phyloP scores from a whole-genome alignment of 352 stramenopile genomes.

The Achlya hypogyna region DNA sequence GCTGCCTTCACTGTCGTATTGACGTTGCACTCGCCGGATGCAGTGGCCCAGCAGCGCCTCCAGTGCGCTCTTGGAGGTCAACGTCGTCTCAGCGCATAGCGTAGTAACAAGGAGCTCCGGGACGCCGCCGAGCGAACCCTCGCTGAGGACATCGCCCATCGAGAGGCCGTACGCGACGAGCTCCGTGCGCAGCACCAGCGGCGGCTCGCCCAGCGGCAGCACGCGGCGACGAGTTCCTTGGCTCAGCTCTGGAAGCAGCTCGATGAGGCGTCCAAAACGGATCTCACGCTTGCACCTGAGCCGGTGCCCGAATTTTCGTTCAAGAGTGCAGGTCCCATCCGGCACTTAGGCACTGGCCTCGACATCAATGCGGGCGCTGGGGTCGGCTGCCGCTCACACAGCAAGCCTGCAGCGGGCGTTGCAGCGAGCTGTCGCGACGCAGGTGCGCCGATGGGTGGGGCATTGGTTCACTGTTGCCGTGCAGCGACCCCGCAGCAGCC shows the following conservation, averaged over 20 bases:
- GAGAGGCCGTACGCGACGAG: neutral
- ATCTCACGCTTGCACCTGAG: too few species aligned
- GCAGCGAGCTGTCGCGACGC: neutral
- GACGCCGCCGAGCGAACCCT: neutral
- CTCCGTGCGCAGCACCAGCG: neutral
- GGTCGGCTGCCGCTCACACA: neutral
- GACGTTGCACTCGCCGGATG: neutral
- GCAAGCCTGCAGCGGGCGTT: constrained; percentile 5
- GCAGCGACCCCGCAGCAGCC: constrained; percentile 5
- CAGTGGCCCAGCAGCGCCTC: neutral
- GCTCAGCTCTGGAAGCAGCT: neutral
- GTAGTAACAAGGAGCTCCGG: neutral
- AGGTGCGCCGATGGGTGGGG: neutral
- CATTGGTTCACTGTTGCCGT: neutral
- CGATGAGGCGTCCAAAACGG: neutral
- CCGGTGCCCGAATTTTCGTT: too few species aligned
- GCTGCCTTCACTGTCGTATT: constrained; percentile 14
- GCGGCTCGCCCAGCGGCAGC: neutral
- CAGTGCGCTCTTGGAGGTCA: neutral
- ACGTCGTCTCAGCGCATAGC: neutral
- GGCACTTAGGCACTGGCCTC: too few species aligned
- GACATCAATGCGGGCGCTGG: neutral
- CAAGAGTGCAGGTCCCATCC: too few species aligned
- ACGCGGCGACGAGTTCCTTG: neutral
- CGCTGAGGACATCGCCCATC: neutral